A percentile compares a stretch with the other conserved stretches of the same genome.
Evolutionary conservation across 2,329 filamentous ascomycete species (phyloP).

Genomic region (Colletotrichum cuscutae): DNA sequence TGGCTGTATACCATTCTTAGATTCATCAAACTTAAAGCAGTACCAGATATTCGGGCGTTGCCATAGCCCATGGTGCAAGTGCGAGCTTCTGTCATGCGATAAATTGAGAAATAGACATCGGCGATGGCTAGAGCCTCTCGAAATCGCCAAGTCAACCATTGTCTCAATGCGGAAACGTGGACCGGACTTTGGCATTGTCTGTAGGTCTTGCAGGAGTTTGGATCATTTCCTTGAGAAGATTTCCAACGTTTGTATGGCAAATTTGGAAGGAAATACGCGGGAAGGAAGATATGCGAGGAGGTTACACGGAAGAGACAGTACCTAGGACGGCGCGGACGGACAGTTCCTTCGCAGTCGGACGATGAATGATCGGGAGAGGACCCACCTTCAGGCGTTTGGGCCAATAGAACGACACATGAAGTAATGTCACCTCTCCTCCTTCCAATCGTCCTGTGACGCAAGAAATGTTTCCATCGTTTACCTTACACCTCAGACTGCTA

Average conservation of each 20-base stretch:
- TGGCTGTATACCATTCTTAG: neutral
- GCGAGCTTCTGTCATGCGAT: neutral
- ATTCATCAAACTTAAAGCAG: too few relatives aligned
- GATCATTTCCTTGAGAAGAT: neutral
- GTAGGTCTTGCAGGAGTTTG: neutral
- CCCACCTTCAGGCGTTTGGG: neutral
- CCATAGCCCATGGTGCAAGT: neutral
- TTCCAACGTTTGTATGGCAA: neutral
- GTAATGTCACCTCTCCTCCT: conserved; percentile 15
- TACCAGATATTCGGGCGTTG: neutral
- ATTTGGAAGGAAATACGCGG: neutral
- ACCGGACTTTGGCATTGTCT: neutral
- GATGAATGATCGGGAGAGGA: too few relatives aligned
- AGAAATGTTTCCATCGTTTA: neutral
- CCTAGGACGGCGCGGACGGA: neutral
- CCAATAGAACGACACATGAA: conserved; percentile 13
- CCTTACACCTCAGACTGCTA: neutral
- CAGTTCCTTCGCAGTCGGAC: neutral
- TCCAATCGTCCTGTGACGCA: conserved; percentile 10
- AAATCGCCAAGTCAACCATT: neutral
- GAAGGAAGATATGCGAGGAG: neutral
- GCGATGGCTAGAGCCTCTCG: neutral
- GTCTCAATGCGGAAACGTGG: neutral
- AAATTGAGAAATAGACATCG: neutral
- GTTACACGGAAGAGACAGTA: neutral